phyloP scores from a whole-genome alignment of 2,329 filamentous ascomycete genomes.

The Pseudogymnoascus sp. region DNA sequence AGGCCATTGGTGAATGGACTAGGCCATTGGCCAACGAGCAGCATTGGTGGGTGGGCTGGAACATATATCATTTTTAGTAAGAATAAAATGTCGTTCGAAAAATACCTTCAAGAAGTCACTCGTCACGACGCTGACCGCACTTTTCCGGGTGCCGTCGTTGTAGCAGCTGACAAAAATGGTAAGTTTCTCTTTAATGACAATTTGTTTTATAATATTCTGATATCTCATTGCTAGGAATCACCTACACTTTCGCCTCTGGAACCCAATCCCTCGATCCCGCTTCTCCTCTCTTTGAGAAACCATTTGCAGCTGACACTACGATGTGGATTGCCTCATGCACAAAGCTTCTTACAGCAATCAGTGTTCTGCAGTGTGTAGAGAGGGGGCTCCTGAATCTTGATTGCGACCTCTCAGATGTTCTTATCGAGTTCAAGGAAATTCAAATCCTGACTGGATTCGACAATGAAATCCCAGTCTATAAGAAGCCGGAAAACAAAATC shows the following conservation, averaged over 20 bases:
- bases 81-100: background rate
- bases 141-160: background rate
- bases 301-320: conserved; percentile 50
- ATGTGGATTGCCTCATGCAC: conserved; percentile 53
- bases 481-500: conserved; percentile 2
- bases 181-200: background rate
- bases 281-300: conserved; percentile 25
- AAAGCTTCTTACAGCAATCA: conserved; percentile 30
- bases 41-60: background rate
- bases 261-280: background rate
- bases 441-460: conserved; percentile 27
- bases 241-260: background rate
- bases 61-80: background rate
- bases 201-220: background rate
- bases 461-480: conserved; percentile 3
- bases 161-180: background rate
- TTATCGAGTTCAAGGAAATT: conserved; percentile 8
- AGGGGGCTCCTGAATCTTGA: conserved; percentile 8
- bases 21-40: background rate
- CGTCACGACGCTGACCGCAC: background rate
- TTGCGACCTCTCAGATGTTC: background rate
- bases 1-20: background rate
- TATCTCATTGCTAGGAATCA: background rate
- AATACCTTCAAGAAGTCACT: background rate
- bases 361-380: conserved; percentile 11